Conservation (phyloP, 2,329 filamentous ascomycete species). For the Apiospora pterosperma region DNA sequence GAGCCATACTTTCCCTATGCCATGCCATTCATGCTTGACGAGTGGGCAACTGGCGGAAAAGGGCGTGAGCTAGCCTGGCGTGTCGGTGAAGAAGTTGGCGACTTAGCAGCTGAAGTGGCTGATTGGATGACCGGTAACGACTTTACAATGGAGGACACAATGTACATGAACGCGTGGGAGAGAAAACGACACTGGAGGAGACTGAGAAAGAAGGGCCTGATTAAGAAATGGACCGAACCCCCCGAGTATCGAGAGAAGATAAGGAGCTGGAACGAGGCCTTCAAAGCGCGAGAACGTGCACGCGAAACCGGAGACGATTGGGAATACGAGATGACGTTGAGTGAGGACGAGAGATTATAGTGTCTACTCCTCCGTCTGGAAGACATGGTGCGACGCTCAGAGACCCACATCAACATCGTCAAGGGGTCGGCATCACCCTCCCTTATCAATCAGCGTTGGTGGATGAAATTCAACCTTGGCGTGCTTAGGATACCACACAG, state of each 20-base stretch:
- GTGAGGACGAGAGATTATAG: background rate
- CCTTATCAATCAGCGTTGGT: background rate
- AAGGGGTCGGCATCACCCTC: background rate
- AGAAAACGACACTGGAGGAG: slow-evolving; percentile 48
- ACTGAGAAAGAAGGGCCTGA: slow-evolving; percentile 43
- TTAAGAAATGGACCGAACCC: slow-evolving; percentile 32
- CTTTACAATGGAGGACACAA: slow-evolving; percentile 40
- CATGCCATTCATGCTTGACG: slow-evolving; percentile 59
- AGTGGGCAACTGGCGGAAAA: slow-evolving; percentile 54
- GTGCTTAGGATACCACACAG: background rate
- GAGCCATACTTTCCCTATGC: slow-evolving; percentile 60
- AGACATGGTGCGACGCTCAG: background rate
- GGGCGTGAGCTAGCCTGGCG: slow-evolving; percentile 38
- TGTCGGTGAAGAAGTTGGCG: slow-evolving; percentile 40
- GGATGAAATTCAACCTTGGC: background rate
- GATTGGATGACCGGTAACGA: slow-evolving; percentile 44
- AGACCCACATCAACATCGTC: background rate
- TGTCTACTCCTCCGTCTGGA: background rate
- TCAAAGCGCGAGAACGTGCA: slow-evolving; percentile 37
- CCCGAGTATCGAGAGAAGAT: slow-evolving; percentile 40
- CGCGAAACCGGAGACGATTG: slow-evolving; percentile 36
- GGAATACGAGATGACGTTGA: slow-evolving; percentile 30
- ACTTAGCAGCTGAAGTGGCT: slow-evolving; percentile 44
- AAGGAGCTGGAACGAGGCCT: slow-evolving; percentile 41
- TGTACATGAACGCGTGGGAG: slow-evolving; percentile 41